Conservation (phyloP, 2,329 filamentous ascomycete genomes). For the Aurifilum marmelostoma region DNA sequence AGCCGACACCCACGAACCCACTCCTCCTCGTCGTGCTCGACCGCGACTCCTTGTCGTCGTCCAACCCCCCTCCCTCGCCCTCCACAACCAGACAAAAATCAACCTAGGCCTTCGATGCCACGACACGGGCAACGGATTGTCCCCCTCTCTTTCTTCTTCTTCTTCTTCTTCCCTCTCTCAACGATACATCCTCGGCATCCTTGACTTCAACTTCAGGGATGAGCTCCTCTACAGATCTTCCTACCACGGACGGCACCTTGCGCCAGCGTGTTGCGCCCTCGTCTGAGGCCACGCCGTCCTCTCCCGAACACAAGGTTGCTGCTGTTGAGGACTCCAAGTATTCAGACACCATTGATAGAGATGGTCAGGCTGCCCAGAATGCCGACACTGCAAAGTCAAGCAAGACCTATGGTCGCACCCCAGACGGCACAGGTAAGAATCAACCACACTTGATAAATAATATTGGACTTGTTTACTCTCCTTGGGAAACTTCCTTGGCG, state of each 20-base stretch:
- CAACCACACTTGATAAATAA: too few species aligned
- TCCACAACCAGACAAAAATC: too few species aligned
- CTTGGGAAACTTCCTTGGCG: background rate
- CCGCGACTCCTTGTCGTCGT: background rate
- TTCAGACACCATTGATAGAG: background rate
- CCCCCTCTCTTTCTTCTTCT: slow-evolving; percentile 16
- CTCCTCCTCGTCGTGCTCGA: background rate
- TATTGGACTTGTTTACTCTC: too few species aligned
- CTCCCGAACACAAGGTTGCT: background rate
- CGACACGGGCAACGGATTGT: background rate
- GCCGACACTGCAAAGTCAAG: slow-evolving; percentile 43
- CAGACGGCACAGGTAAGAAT: slow-evolving; percentile 76
- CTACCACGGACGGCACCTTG: slow-evolving; percentile 38
- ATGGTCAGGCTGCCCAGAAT: slow-evolving; percentile 20
- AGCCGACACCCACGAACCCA: background rate
- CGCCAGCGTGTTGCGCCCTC: slow-evolving; percentile 21
- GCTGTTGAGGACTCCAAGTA: too few species aligned
- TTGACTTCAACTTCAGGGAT: slow-evolving; percentile 32
- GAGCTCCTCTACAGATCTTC: slow-evolving; percentile 31
- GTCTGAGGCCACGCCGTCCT: slow-evolving; percentile 6
- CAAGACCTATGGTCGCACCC: slow-evolving; percentile 90
- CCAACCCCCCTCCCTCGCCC: background rate
- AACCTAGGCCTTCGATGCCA: background rate
- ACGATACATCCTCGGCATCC: slow-evolving; percentile 13
- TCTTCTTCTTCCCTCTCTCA: slow-evolving; percentile 19